Percentiles rank a stretch among this genome's conserved stretches.
Evolutionary conservation across 192 early-diverging fungal genomes (phyloP).

Genomic region (Gonapodya prolifera): DNA sequence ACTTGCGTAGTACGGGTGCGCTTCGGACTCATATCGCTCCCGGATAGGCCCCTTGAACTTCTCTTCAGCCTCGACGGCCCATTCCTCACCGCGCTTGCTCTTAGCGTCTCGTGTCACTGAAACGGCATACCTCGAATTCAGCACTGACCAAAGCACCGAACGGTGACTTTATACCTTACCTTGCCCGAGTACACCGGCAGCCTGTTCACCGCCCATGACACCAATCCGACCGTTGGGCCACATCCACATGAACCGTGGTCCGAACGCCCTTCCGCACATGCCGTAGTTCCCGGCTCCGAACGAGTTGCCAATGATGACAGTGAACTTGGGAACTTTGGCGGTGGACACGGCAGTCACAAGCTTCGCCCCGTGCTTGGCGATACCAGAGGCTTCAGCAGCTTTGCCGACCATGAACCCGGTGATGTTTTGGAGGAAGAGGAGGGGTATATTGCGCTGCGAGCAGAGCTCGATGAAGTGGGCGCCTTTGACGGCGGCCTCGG

Average conservation of each 20-base stretch:
- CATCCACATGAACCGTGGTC: slow-evolving; percentile 90
- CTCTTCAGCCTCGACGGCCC: slow-evolving; percentile 64
- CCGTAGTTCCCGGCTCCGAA: slow-evolving; percentile 88
- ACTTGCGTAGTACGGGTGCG: slow-evolving; percentile 78
- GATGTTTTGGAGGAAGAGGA: slow-evolving; percentile 93
- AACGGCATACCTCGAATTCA: no score
- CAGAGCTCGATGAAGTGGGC: slow-evolving; percentile 93
- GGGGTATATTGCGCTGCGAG: slow-evolving; percentile 74
- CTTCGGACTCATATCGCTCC: slow-evolving; percentile 79
- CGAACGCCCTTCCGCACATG: slow-evolving; percentile 91
- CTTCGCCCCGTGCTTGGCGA: slow-evolving; percentile 96
- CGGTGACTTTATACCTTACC: no score
- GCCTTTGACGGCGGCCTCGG: slow-evolving; percentile 86
- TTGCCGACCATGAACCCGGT: slow-evolving; percentile 96
- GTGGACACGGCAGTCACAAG: slow-evolving; percentile 90
- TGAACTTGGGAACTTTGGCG: slow-evolving; percentile 88
- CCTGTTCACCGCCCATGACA: slow-evolving; percentile 97
- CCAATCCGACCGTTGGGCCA: slow-evolving; percentile 88
- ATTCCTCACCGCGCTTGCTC: slow-evolving; percentile 58
- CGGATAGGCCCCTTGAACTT: slow-evolving; percentile 71
- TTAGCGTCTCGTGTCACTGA: slow-evolving; percentile 73
- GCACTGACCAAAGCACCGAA: no score
- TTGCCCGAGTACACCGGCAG: slow-evolving; percentile 79
- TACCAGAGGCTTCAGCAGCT: slow-evolving; percentile 85
- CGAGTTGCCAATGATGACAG: slow-evolving; percentile 61